A percentile compares a stretch with the other conserved stretches of the same genome.
These are phyloP conservation scores for Friedmanniomyces simplex DNA, from an alignment of 495 filamentous ascomycete genomes.

Conservation along the genomic window DNA sequence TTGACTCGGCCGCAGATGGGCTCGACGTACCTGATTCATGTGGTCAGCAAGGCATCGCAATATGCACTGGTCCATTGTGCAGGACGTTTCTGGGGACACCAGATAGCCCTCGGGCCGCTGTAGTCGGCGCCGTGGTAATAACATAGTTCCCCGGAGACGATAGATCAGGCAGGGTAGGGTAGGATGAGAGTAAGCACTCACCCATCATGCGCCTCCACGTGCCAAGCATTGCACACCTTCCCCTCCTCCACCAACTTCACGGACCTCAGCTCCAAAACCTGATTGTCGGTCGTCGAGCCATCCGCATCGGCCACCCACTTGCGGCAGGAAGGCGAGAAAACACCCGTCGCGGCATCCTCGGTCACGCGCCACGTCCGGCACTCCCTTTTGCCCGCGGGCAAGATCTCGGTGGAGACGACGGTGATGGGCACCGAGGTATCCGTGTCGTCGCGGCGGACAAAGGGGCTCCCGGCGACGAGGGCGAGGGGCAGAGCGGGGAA, in stretches of 20 bases:
- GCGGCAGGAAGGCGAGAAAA: background rate
- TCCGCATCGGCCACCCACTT: background rate
- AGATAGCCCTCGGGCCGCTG: too few relatives aligned
- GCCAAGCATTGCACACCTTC: background rate
- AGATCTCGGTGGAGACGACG: background rate
- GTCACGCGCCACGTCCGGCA: background rate
- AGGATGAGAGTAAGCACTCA: too few relatives aligned
- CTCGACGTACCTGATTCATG: background rate
- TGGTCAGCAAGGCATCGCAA: background rate
- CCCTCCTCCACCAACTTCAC: background rate
- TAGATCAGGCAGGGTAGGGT: too few relatives aligned
- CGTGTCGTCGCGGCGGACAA: background rate
- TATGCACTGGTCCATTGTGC: too few relatives aligned
- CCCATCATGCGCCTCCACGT: background rate
- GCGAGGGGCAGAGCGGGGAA: background rate
- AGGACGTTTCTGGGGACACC: too few relatives aligned
- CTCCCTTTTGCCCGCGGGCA: background rate
- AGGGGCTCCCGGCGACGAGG: background rate
- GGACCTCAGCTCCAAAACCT: background rate
- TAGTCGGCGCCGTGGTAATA: too few relatives aligned
- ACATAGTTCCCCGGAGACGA: too few relatives aligned
- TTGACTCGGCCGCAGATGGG: background rate
- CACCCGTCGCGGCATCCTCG: background rate
- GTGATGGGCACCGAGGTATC: background rate
- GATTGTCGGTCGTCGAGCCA: background rate